Evolutionary conservation across 371 early-diverging fungal genomes (phyloP).

Genomic region (Mortierella sp.): DNA sequence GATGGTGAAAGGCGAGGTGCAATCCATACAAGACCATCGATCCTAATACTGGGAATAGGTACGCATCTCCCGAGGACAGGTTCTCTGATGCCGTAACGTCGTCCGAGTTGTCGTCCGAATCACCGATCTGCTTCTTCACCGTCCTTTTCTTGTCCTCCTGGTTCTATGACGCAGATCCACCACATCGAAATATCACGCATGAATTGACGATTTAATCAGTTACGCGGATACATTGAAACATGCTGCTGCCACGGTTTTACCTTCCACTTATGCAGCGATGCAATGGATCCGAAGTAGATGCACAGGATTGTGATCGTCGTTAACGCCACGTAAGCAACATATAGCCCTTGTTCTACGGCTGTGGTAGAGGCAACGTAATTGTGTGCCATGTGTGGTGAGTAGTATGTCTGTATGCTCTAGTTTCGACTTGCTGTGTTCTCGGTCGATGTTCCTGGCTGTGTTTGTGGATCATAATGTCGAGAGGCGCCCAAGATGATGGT

Average conservation of each 20-base stretch:
- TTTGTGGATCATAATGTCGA: too few relatives aligned
- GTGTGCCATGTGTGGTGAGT: too few relatives aligned
- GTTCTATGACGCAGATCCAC: slow-evolving; percentile 13
- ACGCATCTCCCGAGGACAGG: slow-evolving; percentile 86
- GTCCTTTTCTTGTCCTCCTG: slow-evolving; percentile 31
- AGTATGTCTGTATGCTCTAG: too few relatives aligned
- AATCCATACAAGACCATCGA: slow-evolving; percentile 83
- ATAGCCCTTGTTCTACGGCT: slow-evolving; percentile 58
- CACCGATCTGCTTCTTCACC: slow-evolving; percentile 62
- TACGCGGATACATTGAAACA: not conserved
- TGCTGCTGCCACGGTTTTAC: slow-evolving; percentile 62
- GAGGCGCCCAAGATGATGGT: too few relatives aligned
- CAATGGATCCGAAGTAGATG: slow-evolving; percentile 87
- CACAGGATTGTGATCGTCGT: slow-evolving; percentile 86
- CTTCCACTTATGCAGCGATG: slow-evolving; percentile 79
- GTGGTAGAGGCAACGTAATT: slow-evolving; percentile 23
- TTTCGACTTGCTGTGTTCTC: too few relatives aligned
- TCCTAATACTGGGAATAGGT: slow-evolving; percentile 90
- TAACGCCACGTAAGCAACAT: slow-evolving; percentile 87
- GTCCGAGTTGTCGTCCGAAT: slow-evolving; percentile 64
- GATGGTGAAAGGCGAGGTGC: slow-evolving; percentile 82
- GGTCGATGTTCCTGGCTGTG: too few relatives aligned
- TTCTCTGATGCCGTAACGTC: slow-evolving; percentile 73
- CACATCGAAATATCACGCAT: not conserved
- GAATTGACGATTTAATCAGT: not conserved